phyloP scores from a whole-genome alignment of 1,284 basidiomycete species.

The Melampsora larici-populina region DNA sequence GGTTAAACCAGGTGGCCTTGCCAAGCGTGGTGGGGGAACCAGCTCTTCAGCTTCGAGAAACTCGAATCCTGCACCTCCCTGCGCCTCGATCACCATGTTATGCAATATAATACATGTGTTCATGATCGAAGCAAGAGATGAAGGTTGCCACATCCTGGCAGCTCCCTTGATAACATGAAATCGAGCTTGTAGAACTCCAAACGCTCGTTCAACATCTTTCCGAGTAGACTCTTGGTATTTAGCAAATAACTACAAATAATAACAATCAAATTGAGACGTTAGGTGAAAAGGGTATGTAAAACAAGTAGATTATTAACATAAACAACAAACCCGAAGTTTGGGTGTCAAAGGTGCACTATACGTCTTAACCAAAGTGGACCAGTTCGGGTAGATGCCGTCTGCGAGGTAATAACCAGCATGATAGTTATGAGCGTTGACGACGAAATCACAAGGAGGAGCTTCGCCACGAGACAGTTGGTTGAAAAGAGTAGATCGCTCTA shows the following conservation, averaged over 20 bases:
- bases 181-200: background rate
- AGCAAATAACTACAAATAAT: background rate
- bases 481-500: background rate
- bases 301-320: too few species aligned
- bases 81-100: slow-evolving; percentile 21
- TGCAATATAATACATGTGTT: too few species aligned
- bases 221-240: background rate
- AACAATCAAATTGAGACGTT: too few species aligned
- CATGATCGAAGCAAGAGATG: too few species aligned
- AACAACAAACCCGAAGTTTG: too few species aligned
- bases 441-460: background rate
- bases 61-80: background rate
- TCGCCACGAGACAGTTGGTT: background rate
- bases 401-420: background rate
- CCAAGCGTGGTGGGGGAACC: background rate
- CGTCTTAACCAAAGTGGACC: background rate
- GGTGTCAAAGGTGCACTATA: background rate
- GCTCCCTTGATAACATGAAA: background rate
- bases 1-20: background rate
- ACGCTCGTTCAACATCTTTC: slow-evolving; percentile 2
- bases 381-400: background rate
- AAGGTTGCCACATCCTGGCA: too few species aligned
- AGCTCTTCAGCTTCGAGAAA: background rate
- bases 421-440: background rate
- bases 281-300: too few species aligned